Conservation (phyloP, 1,284 basidiomycete species). For the Pholiota adiposa region DNA sequence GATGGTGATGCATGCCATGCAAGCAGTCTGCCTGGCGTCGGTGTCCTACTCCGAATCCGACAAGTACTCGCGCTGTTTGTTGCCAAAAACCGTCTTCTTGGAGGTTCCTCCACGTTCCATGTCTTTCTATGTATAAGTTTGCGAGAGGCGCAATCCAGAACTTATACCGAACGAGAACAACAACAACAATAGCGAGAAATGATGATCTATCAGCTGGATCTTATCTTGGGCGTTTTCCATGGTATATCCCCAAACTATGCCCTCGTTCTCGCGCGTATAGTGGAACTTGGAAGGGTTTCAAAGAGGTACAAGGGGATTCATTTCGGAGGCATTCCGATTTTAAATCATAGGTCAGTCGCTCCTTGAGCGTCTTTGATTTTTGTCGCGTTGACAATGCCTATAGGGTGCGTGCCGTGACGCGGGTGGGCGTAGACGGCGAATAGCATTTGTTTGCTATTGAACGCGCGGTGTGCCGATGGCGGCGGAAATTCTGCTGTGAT, state of each 20-base stretch:
- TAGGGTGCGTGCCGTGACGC: background rate
- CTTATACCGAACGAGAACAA: background rate
- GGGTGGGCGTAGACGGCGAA: background rate
- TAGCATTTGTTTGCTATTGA: background rate
- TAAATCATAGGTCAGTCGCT: background rate
- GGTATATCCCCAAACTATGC: background rate
- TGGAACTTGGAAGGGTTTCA: too few relatives aligned
- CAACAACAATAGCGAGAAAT: background rate
- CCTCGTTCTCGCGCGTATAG: background rate
- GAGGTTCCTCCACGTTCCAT: background rate
- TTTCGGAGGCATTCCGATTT: conserved; percentile 6
- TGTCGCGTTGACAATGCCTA: background rate
- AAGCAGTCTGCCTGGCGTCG: background rate
- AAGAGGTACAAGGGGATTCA: background rate
- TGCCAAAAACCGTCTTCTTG: background rate
- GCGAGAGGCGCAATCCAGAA: background rate
- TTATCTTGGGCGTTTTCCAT: conserved; percentile 1
- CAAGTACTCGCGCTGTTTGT: background rate
- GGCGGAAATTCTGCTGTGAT: background rate
- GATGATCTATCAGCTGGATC: background rate
- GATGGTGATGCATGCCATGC: background rate
- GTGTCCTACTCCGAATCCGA: background rate
- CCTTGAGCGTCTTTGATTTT: background rate
- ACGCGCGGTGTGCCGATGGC: background rate
- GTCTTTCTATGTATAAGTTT: background rate